A percentile compares a stretch with the other conserved stretches of the same genome.
These are phyloP conservation scores for Phytophthora tentaculata DNA, from an alignment of 352 stramenopile genomes.

Conservation along the genomic window DNA sequence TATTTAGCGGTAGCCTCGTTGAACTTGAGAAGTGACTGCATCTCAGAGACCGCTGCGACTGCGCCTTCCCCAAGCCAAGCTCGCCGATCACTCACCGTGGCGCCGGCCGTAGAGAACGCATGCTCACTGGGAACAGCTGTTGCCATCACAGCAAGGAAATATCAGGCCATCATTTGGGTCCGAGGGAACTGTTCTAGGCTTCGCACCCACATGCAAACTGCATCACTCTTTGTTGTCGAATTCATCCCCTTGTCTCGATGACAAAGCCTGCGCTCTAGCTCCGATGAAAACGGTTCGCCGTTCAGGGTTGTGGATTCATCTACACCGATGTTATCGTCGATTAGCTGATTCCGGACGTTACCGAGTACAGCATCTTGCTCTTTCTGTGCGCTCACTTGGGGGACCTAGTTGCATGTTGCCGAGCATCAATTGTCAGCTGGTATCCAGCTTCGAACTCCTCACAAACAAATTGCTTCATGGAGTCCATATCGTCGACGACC, in stretches of 20 bases:
- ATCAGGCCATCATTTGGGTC: constrained; percentile 23
- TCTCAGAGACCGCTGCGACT: too few species aligned
- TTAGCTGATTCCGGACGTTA: constrained; percentile 12
- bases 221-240: constrained; percentile 8
- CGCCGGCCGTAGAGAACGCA: constrained; percentile 18
- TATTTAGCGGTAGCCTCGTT: too few species aligned
- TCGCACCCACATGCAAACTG: too few species aligned
- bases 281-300: constrained; percentile 5
- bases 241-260: constrained; percentile 7
- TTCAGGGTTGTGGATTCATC: not conserved
- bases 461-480: too few species aligned
- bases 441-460: constrained; percentile 14
- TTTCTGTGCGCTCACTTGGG: not conserved
- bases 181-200: too few species aligned
- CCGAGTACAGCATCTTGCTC: too few species aligned
- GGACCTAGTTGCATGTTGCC: not conserved
- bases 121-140: constrained; percentile 26
- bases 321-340: constrained; percentile 8
- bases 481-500: too few species aligned
- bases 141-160: constrained; percentile 27
- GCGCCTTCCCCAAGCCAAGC: constrained; percentile 21
- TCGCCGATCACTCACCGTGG: constrained; percentile 11
- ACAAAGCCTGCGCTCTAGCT: constrained; percentile 19
- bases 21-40: too few species aligned
- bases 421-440: not conserved